Percentiles rank a stretch among this genome's conserved stretches.
These are phyloP conservation scores for Cystobasidium tubakii DNA, from an alignment of 768 basidiomycete genomes.

Conservation along the genomic window DNA sequence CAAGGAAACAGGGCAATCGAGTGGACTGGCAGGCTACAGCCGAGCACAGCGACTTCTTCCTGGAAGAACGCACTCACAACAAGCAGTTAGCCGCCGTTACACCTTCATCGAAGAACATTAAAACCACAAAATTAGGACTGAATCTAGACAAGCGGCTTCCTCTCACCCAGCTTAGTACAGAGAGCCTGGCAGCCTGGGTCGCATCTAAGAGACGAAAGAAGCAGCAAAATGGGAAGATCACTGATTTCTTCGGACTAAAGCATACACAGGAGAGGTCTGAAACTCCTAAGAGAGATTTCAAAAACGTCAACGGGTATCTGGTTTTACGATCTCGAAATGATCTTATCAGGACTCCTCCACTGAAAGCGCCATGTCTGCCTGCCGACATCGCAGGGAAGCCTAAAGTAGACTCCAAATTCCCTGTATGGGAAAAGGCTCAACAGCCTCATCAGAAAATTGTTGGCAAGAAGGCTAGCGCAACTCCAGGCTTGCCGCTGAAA, in stretches of 20 bases:
- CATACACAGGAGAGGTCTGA: neutral
- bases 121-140: neutral
- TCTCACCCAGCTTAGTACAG: neutral
- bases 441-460: neutral
- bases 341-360: neutral
- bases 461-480: neutral
- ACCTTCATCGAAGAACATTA: neutral
- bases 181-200: neutral
- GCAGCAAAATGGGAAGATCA: neutral
- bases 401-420: neutral
- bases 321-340: neutral
- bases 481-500: neutral
- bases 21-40: neutral
- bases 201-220: constrained; percentile 1
- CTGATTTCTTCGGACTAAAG: neutral
- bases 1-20: neutral
- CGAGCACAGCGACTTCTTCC: neutral
- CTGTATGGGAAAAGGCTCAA: neutral
- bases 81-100: neutral
- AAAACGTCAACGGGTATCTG: neutral
- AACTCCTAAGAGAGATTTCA: neutral
- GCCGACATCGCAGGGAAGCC: neutral
- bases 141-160: neutral
- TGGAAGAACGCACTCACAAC: neutral
- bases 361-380: neutral